These are phyloP conservation scores for Dimocarpus longan DNA, from an alignment of 345 rosid genomes.

Conservation along the genomic window DNA sequence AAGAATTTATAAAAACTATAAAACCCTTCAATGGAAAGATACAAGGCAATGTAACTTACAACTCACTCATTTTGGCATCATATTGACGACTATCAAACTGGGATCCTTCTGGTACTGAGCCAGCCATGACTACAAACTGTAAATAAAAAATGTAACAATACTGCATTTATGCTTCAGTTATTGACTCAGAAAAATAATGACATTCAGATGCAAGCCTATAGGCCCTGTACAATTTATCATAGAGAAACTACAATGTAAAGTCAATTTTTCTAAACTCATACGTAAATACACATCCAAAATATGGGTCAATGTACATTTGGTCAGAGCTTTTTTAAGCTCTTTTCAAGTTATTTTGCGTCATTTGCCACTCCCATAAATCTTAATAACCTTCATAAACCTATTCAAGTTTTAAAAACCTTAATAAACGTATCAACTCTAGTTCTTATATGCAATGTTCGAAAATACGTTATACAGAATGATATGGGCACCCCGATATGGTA, in stretches of 20 bases:
- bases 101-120: conserved; percentile 41
- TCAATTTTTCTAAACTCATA: too few species aligned
- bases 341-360: too few species aligned
- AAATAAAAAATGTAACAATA: background rate
- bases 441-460: too few species aligned
- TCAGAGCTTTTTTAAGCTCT: too few species aligned
- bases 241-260: background rate
- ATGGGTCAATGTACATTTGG: background rate
- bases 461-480: too few species aligned
- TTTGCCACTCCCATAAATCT: too few species aligned
- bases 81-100: conserved; percentile 49
- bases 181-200: background rate
- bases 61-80: conserved; percentile 51
- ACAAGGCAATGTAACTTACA: conserved; percentile 32
- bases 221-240: background rate
- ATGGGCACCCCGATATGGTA: too few species aligned
- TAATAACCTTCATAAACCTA: too few species aligned
- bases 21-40: background rate
- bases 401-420: too few species aligned
- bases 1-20: background rate
- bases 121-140: conserved; percentile 46
- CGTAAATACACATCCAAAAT: background rate
- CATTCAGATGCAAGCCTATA: background rate
- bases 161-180: background rate
- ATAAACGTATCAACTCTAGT: too few species aligned